Conservation (phyloP, 169 alveolate species). For the Plasmodium fragile region DNA sequence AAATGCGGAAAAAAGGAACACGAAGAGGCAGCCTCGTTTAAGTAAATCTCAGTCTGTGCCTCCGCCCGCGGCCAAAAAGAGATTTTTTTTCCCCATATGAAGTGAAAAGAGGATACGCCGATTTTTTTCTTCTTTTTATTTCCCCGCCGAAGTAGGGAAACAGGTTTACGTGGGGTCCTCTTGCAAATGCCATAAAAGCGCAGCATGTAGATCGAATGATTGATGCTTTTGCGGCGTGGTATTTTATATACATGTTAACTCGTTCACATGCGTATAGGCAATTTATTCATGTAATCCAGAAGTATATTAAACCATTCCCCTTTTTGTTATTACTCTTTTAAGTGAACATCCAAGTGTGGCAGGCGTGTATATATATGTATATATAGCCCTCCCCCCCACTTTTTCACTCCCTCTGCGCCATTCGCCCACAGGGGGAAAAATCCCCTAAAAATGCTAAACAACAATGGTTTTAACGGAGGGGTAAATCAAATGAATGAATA, state of each 20-base stretch:
- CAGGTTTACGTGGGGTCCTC: not conserved
- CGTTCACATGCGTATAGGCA: not conserved
- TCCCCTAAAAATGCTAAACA: slow-evolving; percentile 25
- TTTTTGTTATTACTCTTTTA: not conserved
- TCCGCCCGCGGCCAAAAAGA: not conserved
- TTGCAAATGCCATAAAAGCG: not conserved
- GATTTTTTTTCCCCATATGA: not conserved
- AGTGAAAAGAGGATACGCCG: not conserved
- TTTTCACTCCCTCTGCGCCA: not conserved
- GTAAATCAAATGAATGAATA: slow-evolving; percentile 23
- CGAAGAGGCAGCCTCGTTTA: not conserved
- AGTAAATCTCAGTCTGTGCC: not conserved
- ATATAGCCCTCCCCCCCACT: not conserved
- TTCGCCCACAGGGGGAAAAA: not conserved
- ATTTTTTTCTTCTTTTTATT: not conserved
- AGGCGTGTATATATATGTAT: not conserved
- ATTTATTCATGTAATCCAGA: no score
- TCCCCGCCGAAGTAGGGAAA: not conserved
- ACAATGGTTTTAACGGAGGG: slow-evolving; percentile 48
- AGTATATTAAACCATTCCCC: not conserved
- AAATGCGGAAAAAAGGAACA: not conserved
- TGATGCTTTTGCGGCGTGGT: not conserved
- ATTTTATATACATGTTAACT: not conserved
- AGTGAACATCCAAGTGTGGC: not conserved
- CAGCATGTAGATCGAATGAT: not conserved